Conservation (phyloP, 495 filamentous ascomycete genomes). For the Penicillium alfredii region DNA sequence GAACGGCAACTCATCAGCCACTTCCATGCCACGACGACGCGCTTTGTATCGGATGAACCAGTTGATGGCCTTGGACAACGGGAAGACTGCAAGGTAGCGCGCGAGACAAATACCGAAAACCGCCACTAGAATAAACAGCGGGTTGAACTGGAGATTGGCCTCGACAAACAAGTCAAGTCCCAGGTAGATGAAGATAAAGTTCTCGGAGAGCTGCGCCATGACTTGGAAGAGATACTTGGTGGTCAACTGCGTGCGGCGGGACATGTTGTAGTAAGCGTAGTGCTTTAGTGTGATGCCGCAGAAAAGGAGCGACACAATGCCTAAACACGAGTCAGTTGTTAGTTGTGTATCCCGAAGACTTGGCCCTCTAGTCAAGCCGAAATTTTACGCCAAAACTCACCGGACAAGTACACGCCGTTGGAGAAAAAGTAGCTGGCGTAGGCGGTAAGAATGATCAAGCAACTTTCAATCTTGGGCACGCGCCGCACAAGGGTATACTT, state of each 20-base stretch:
- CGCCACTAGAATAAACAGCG: slow-evolving; percentile 89
- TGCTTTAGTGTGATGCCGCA: slow-evolving; percentile 98
- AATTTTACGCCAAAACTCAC: slow-evolving; percentile 44
- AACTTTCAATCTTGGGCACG: slow-evolving; percentile 95
- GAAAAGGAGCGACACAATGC: slow-evolving; percentile 93
- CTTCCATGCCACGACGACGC: slow-evolving; percentile 67
- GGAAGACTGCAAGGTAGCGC: slow-evolving; percentile 90
- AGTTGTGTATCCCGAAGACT: no score
- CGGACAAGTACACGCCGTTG: slow-evolving; percentile 88
- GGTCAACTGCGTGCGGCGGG: slow-evolving; percentile 89
- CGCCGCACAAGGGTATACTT: slow-evolving; percentile 91
- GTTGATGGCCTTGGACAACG: slow-evolving; percentile 83
- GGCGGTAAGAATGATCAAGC: slow-evolving; percentile 83
- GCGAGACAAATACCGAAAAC: slow-evolving; percentile 87
- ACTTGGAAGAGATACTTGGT: slow-evolving; percentile 98
- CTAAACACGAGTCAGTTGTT: slow-evolving; percentile 41
- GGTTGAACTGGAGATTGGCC: slow-evolving; percentile 78
- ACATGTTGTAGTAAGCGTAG: slow-evolving; percentile 99
- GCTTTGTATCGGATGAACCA: slow-evolving; percentile 91
- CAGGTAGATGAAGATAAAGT: slow-evolving; percentile 99
- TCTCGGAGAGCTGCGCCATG: slow-evolving; percentile 90
- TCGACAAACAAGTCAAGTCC: slow-evolving; percentile 93
- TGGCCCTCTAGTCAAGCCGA: no score
- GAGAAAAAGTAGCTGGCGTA: slow-evolving; percentile 97
- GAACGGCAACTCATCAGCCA: slow-evolving; percentile 83